phyloP scores from a whole-genome alignment of 2,329 filamentous ascomycete species.

The Ophiostoma australiae region DNA sequence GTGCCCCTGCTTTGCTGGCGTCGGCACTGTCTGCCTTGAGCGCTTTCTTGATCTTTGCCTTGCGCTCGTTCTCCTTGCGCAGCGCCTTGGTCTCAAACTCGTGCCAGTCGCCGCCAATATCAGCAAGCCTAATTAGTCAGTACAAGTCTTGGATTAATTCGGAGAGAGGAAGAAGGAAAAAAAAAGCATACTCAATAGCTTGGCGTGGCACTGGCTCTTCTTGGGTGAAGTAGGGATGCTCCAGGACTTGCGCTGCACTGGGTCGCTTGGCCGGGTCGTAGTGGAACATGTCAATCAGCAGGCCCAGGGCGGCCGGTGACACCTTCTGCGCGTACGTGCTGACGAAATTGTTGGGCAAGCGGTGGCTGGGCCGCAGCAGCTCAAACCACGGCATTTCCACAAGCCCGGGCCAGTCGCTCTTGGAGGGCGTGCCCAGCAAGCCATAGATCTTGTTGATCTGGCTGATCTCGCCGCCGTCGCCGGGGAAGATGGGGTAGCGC shows the following conservation, averaged over 20 bases:
- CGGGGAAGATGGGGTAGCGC: constrained; percentile 86
- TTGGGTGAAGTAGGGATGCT: constrained; percentile 79
- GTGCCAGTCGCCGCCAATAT: constrained; percentile 92
- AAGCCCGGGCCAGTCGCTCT: constrained; percentile 79
- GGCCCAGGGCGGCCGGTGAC: constrained; percentile 73
- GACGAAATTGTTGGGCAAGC: constrained; percentile 68
- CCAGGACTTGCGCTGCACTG: constrained; percentile 74
- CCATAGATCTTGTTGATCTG: constrained; percentile 97
- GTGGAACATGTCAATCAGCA: constrained; percentile 77
- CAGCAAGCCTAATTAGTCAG: constrained; percentile 55
- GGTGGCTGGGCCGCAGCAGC: constrained; percentile 72
- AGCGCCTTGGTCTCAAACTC: constrained; percentile 97
- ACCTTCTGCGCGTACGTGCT: constrained; percentile 76
- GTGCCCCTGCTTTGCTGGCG: background rate
- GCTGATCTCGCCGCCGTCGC: constrained; percentile 90
- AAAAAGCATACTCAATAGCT: constrained; percentile 66
- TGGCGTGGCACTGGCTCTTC: constrained; percentile 75
- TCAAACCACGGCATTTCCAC: constrained; percentile 98
- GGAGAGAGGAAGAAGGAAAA: no score
- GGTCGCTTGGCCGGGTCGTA: constrained; percentile 85
- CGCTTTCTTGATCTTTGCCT: constrained; percentile 46
- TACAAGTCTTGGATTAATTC: background rate
- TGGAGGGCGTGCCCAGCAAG: constrained; percentile 80
- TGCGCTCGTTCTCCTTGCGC: constrained; percentile 78
- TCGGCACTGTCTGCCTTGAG: background rate